Evolutionary conservation across 1,284 basidiomycete genomes (phyloP).

Genomic region (Rhodotorula sp.): DNA sequence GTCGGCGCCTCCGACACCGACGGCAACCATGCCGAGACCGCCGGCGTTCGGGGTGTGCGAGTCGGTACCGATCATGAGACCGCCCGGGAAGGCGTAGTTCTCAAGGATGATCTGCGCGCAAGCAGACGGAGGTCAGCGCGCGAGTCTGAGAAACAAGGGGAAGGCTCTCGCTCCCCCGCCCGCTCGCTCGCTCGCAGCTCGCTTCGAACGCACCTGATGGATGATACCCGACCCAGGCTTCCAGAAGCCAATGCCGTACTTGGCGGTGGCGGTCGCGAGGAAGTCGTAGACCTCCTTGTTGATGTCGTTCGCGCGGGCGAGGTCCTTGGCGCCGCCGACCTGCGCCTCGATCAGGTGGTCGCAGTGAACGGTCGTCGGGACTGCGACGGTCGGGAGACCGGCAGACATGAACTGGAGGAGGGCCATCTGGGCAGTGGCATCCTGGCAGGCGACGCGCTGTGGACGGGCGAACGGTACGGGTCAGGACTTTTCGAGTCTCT

Average conservation of each 20-base stretch:
- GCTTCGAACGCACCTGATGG: conserved; percentile 43
- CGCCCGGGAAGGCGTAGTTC: conserved; percentile 98
- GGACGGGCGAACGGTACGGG: background rate
- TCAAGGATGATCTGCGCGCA: conserved; percentile 69
- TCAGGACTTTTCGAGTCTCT: conserved; percentile 59
- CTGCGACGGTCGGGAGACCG: conserved; percentile 94
- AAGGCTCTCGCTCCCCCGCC: too few species aligned
- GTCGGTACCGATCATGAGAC: conserved; percentile 99
- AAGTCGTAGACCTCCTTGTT: conserved; percentile 99
- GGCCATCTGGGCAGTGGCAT: conserved; percentile 98
- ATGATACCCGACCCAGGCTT: conserved; percentile 91
- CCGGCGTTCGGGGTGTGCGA: conserved; percentile 99
- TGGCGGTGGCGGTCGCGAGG: conserved; percentile 93
- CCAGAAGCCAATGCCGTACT: conserved; percentile 99
- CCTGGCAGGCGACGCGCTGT: conserved; percentile 98
- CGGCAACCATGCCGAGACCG: conserved; percentile 98
- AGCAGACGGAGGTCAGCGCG: too few species aligned
- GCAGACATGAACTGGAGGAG: conserved; percentile 99
- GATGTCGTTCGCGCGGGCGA: conserved; percentile 85
- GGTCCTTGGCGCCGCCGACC: conserved; percentile 86
- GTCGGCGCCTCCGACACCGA: conserved; percentile 98
- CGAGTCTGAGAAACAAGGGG: too few species aligned
- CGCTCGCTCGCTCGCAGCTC: too few species aligned
- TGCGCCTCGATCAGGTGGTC: conserved; percentile 99
- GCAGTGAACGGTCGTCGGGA: conserved; percentile 97